phyloP scores from a whole-genome alignment of 176 grass and related monocot species.

The Oryza glumipatula region DNA sequence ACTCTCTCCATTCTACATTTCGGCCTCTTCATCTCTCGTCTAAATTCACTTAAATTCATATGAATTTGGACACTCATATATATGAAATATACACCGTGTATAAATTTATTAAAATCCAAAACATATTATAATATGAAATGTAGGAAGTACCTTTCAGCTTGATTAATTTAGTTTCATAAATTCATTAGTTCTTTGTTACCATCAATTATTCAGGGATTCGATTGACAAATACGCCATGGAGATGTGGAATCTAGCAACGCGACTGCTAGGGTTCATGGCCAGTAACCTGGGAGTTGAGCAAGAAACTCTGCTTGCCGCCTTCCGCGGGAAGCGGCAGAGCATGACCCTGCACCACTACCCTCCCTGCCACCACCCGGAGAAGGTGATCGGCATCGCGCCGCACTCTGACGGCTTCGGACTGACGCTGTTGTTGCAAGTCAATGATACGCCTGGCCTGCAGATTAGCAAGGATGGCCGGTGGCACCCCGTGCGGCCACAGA shows the following conservation, averaged over 20 bases:
- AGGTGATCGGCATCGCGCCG: conserved; percentile 13
- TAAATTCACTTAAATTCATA: too few species aligned
- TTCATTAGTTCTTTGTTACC: not conserved
- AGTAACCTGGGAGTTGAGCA: not conserved
- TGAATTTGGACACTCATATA: too few species aligned
- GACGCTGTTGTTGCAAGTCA: not conserved
- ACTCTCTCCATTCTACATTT: too few species aligned
- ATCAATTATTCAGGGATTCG: not conserved
- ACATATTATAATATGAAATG: too few species aligned
- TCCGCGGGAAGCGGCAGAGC: not conserved
- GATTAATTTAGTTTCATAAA: too few species aligned
- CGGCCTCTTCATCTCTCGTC: too few species aligned
- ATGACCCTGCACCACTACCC: conserved; percentile 7
- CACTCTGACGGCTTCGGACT: conserved; percentile 18
- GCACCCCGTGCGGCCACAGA: conserved; percentile 20
- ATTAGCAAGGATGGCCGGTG: conserved; percentile 17
- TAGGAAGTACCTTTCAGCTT: too few species aligned
- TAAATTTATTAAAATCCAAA: too few species aligned
- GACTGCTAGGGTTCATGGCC: not conserved
- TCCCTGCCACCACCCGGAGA: conserved; percentile 14
- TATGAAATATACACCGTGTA: too few species aligned
- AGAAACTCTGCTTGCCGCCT: not conserved
- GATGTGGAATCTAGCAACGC: not conserved
- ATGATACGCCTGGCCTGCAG: conserved; percentile 13
- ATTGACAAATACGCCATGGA: not conserved